Conservation (phyloP, 805 yeast species). For the Candida coquimbonensis region DNA sequence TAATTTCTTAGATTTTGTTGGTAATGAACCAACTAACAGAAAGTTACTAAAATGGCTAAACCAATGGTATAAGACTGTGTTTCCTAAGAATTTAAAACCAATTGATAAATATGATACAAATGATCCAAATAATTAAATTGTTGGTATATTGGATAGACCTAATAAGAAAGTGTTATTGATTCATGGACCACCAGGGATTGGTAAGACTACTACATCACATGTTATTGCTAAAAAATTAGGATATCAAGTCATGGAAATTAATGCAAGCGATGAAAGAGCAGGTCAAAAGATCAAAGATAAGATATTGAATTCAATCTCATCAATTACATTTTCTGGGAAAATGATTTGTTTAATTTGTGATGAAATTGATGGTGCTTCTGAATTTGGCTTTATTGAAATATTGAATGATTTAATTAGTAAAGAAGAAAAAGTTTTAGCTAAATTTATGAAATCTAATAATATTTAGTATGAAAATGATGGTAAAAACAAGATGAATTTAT, state of each 20-base stretch:
- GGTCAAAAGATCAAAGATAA: conserved; percentile 50
- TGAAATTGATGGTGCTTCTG: conserved; percentile 80
- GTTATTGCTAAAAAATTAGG: conserved; percentile 78
- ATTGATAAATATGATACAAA: conserved; percentile 11
- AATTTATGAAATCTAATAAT: conserved; percentile 17
- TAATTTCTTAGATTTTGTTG: conserved; percentile 55
- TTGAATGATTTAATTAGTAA: conserved; percentile 49
- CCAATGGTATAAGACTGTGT: conserved; percentile 58
- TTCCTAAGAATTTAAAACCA: conserved; percentile 35
- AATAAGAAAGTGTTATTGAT: conserved; percentile 58
- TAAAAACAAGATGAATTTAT: conserved; percentile 32
- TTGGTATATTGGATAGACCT: conserved; percentile 55
- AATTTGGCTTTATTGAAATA: conserved; percentile 52
- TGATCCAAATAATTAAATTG: conserved; percentile 4
- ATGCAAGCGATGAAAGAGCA: conserved; percentile 76
- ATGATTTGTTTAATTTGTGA: conserved; percentile 84
- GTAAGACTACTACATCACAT: conserved; percentile 82
- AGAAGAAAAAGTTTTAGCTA: conserved; percentile 48
- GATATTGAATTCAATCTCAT: conserved; percentile 53
- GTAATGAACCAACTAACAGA: conserved; percentile 61
- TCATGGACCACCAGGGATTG: conserved; percentile 88
- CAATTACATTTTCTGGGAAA: conserved; percentile 57
- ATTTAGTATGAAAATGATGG: conserved; percentile 20
- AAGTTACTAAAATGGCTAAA: conserved; percentile 54
- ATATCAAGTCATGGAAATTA: conserved; percentile 73